phyloP scores from a whole-genome alignment of 441 rosid genomes.

The Euphorbia schlechtendalii region DNA sequence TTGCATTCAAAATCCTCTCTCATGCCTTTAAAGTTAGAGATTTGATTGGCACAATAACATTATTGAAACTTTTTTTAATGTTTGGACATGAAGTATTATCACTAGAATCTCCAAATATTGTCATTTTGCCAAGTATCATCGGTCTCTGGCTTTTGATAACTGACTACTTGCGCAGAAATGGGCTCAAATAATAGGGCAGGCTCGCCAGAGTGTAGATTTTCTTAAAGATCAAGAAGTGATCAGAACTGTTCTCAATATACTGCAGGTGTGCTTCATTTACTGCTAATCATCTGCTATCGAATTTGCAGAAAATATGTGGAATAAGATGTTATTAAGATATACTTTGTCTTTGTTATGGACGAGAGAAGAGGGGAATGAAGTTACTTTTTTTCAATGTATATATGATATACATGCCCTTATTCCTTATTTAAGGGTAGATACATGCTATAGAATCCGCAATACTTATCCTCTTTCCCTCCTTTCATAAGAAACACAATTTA shows the following conservation, averaged over 20 bases:
- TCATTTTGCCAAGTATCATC: background rate
- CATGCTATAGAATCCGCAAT: too few species aligned
- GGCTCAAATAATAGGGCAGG: constrained; percentile 93
- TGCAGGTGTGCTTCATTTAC: constrained; percentile 53
- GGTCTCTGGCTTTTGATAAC: constrained; percentile 9
- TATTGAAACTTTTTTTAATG: background rate
- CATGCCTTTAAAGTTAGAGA: background rate
- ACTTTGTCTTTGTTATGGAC: too few species aligned
- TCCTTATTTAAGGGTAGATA: too few species aligned
- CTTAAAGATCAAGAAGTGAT: constrained; percentile 93
- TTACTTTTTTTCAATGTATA: too few species aligned
- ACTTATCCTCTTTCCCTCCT: too few species aligned
- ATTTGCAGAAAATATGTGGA: background rate
- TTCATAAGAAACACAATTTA: too few species aligned
- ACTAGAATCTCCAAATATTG: background rate
- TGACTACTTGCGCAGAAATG: constrained; percentile 72
- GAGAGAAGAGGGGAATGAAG: too few species aligned
- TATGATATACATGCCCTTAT: too few species aligned
- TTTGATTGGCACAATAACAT: background rate
- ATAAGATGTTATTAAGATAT: background rate
- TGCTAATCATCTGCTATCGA: background rate
- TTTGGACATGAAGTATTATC: background rate
- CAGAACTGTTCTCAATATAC: constrained; percentile 84
- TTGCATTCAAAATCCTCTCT: too few species aligned
- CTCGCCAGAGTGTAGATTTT: constrained; percentile 95